Evolutionary conservation across 2,329 filamentous ascomycete species (phyloP), one percentile per base, ranked within the genome.

Genomic region (Microdochium nivale): DNA sequence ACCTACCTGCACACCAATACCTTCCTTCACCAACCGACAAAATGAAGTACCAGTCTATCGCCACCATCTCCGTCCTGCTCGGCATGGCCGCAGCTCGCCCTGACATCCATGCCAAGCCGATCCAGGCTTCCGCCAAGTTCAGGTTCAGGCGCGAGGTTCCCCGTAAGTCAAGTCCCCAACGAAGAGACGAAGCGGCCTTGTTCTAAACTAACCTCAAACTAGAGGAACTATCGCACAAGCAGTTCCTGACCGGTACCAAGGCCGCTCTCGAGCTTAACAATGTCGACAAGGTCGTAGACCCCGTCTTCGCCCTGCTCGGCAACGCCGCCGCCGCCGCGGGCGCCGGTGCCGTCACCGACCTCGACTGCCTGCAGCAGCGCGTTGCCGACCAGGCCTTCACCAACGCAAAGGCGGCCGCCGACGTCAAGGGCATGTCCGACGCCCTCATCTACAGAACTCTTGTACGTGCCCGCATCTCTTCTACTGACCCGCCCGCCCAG

Each of bases 361-460:
- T 73, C 19, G 71, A 72, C 61, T 74, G 71, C 52, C 56, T 74
- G 50, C 71, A 74, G 62, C 71, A 74, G 59, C 71, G 70, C 49
- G 74, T 73, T 33, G 78, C 79, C 13, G 79, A 81, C 54, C 77
- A 79, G 65, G 78, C 79, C 23, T 81, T 81, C 64, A 81, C 77
- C 62, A 81, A 81, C 56, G 77, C 78, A 30, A 81, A 81, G 62
- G 75, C 63, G 0, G 70, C 69, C 23, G 67, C 68, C 13, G 76
- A 81, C 55, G 67, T 81, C 27, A 67, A 72, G 3, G 77, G 76
- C 48, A 77, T 79, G 78, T 74, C 74, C 4, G 73, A 69, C 49
- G 76, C 78, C 2, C 66, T 81, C 21, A 71, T 81, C 52, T 81
- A 71, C 69, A 75, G 77, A 55, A 74, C 76, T 16, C 64, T 81